phyloP scores from a whole-genome alignment of 2,329 filamentous ascomycete species.

The Pestalotiopsis sp. region DNA sequence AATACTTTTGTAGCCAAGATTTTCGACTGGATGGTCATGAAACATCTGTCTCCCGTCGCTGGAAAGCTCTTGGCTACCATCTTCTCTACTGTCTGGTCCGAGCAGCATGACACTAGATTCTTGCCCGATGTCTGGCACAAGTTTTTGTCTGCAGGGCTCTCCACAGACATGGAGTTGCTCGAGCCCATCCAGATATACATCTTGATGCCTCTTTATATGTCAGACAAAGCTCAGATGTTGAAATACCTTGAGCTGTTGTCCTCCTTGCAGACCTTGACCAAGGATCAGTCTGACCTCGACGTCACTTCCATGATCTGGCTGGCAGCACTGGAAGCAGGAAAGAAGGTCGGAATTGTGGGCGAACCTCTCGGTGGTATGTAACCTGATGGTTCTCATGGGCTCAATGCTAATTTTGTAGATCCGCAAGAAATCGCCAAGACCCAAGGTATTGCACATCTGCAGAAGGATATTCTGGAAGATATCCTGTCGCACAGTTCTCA shows the following conservation, averaged over 20 bases:
- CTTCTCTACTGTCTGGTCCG: slow-evolving; percentile 49
- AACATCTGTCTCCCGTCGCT: slow-evolving; percentile 60
- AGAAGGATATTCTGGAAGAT: slow-evolving; percentile 48
- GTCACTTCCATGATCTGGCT: slow-evolving; percentile 63
- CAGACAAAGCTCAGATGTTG: slow-evolving; percentile 55
- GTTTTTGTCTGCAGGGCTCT: slow-evolving; percentile 57
- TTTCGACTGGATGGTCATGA: slow-evolving; percentile 58
- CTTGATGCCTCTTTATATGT: slow-evolving; percentile 64
- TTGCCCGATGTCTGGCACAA: slow-evolving; percentile 52
- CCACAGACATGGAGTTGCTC: slow-evolving; percentile 52
- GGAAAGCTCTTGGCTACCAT: slow-evolving; percentile 64
- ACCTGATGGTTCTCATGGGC: slow-evolving; percentile 14
- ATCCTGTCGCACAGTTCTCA: slow-evolving; percentile 60
- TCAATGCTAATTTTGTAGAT: slow-evolving; percentile 19
- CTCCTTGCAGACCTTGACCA: slow-evolving; percentile 48
- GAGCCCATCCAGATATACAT: slow-evolving; percentile 68
- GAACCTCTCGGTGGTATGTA: slow-evolving; percentile 56
- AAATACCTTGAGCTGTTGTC: slow-evolving; percentile 62
- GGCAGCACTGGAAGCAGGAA: slow-evolving; percentile 70
- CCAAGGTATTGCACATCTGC: slow-evolving; percentile 33
- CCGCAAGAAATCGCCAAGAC: slow-evolving; percentile 25
- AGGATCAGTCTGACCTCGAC: slow-evolving; percentile 48
- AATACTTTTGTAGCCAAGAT: slow-evolving; percentile 50
- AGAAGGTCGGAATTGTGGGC: slow-evolving; percentile 70
- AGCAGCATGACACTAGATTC: slow-evolving; percentile 32